Conservation (phyloP, 2,329 filamentous ascomycete species). For the Fusarium luffae region DNA sequence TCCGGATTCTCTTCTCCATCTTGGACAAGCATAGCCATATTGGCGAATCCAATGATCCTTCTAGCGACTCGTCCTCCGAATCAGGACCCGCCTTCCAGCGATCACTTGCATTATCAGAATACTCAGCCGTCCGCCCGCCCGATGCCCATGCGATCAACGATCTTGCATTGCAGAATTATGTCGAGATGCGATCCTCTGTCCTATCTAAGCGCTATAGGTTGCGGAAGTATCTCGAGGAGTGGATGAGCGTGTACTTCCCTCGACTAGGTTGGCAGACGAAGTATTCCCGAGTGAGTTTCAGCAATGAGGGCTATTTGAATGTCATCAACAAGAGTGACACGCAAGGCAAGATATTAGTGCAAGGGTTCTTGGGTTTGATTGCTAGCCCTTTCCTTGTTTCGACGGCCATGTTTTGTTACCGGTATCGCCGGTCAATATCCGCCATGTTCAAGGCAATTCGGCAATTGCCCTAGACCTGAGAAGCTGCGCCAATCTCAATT, state of each 20-base stretch:
- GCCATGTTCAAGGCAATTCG: slow-evolving; percentile 34
- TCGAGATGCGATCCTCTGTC: slow-evolving; percentile 92
- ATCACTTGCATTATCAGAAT: slow-evolving; percentile 75
- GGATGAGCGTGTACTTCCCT: slow-evolving; percentile 79
- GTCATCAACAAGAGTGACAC: slow-evolving; percentile 76
- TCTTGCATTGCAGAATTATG: slow-evolving; percentile 89
- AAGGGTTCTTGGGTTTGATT: slow-evolving; percentile 54
- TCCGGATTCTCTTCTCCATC: slow-evolving; percentile 84
- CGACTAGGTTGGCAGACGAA: slow-evolving; percentile 88
- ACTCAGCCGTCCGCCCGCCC: slow-evolving; percentile 76
- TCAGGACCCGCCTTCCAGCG: slow-evolving; percentile 66
- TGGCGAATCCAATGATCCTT: slow-evolving; percentile 57
- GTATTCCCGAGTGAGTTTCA: slow-evolving; percentile 92
- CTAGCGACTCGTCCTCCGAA: slow-evolving; percentile 49
- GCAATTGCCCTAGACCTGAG: slow-evolving; percentile 15
- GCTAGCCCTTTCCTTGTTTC: slow-evolving; percentile 48
- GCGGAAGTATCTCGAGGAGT: slow-evolving; percentile 89
- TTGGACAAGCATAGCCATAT: slow-evolving; percentile 74
- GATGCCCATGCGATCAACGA: slow-evolving; percentile 94
- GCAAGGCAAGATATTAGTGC: slow-evolving; percentile 72
- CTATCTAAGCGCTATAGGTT: slow-evolving; percentile 80
- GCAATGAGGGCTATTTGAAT: slow-evolving; percentile 89
- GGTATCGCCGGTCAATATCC: slow-evolving; percentile 40
- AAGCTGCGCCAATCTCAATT: not conserved
- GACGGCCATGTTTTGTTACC: slow-evolving; percentile 44